A percentile compares a stretch with the other conserved stretches of the same genome.
Evolutionary conservation across 495 filamentous ascomycete genomes (phyloP).

Genomic region (Sphaerosporella brunnea): DNA sequence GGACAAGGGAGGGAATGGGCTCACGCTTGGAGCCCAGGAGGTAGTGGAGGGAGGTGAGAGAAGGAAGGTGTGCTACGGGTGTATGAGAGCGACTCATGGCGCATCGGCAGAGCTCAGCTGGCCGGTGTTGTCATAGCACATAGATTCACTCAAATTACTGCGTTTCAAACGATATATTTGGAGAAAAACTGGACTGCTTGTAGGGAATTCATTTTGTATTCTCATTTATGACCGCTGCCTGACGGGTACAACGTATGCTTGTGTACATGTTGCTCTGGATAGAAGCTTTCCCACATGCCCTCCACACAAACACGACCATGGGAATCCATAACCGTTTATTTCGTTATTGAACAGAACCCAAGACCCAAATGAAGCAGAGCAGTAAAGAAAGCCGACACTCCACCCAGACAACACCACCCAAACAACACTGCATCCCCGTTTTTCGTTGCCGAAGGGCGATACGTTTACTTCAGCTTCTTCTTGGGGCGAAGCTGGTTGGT

Average conservation of each 20-base stretch:
- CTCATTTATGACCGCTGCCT: too few species aligned
- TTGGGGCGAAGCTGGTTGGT: slow-evolving; percentile 99
- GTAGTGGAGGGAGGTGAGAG: slow-evolving; percentile 3
- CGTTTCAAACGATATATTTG: too few species aligned
- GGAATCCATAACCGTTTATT: slow-evolving; percentile 7
- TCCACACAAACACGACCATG: neutral
- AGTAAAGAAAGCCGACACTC: slow-evolving; percentile 18
- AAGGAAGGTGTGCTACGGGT: slow-evolving; percentile 35
- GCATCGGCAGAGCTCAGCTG: slow-evolving; percentile 11
- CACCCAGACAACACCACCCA: slow-evolving; percentile 4
- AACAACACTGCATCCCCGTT: slow-evolving; percentile 20
- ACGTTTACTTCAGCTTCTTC: slow-evolving; percentile 98
- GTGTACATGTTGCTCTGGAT: too few species aligned
- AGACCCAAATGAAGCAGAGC: slow-evolving; percentile 7
- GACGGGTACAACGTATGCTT: too few species aligned
- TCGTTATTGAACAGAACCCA: slow-evolving; percentile 8
- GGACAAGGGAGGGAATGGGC: slow-evolving; percentile 31
- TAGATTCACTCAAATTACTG: too few species aligned
- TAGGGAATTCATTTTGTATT: too few species aligned
- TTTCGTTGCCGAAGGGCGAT: slow-evolving; percentile 26
- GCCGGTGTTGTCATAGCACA: slow-evolving; percentile 12
- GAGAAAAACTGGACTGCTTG: too few species aligned
- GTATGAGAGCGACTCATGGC: slow-evolving; percentile 32
- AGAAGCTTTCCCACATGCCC: too few species aligned
- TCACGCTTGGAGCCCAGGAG: slow-evolving; percentile 34